Conservation (phyloP, 495 filamentous ascomycete species). For the Penicillium soppii region DNA sequence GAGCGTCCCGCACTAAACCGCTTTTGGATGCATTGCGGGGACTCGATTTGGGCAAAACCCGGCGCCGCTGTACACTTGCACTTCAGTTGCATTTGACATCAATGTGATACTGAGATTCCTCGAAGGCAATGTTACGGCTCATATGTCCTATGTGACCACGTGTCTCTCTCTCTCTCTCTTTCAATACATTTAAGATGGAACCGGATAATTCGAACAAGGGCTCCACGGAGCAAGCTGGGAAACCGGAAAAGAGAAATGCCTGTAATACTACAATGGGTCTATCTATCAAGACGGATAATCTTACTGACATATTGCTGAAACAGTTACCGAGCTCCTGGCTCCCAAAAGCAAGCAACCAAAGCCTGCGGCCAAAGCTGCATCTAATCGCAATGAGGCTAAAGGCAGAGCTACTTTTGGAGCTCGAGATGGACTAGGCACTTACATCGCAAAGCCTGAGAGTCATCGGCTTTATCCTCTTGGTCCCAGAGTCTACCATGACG, state of each 20-base stretch:
- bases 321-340: conserved; percentile 70
- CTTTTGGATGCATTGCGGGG: conserved; percentile 33
- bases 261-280: conserved; percentile 28
- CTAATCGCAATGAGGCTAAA: conserved; percentile 23
- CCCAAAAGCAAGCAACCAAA: conserved; percentile 53
- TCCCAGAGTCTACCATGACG: conserved; percentile 67
- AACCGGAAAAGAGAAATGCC: conserved; percentile 42
- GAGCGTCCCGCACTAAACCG: conserved; percentile 37
- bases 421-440: conserved; percentile 67
- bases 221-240: conserved; percentile 7
- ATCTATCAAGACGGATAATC: not conserved
- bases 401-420: conserved; percentile 34
- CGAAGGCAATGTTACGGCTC: not conserved
- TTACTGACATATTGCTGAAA: not conserved
- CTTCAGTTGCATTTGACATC: not conserved
- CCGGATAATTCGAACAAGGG: not conserved
- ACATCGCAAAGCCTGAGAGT: conserved; percentile 65
- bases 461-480: conserved; percentile 60
- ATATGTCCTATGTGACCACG: not conserved
- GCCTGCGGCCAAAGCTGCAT: conserved; percentile 22
- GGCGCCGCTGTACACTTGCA: not conserved
- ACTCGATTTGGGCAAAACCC: conserved; percentile 8
- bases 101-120: conserved; percentile 1
- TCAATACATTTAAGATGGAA: not conserved
- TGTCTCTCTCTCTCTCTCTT: not conserved